Evolutionary conservation across 192 early-diverging fungal species (phyloP).

Genomic region (Rhizophagus clarus): DNA sequence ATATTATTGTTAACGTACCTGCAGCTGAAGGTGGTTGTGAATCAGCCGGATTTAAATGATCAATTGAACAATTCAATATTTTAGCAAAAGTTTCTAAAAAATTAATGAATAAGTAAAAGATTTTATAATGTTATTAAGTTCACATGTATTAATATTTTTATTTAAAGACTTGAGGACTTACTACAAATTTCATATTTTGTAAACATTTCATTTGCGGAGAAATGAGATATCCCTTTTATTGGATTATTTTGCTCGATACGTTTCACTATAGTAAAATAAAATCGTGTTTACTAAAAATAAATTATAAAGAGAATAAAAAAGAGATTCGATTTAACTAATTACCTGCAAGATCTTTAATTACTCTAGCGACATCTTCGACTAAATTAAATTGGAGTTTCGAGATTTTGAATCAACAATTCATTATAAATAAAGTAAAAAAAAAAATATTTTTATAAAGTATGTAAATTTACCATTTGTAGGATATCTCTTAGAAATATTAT

Average conservation of each 20-base stretch:
- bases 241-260: conserved; percentile 37
- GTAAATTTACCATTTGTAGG: conserved; percentile 73
- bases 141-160: too few relatives aligned
- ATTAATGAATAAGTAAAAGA: too few relatives aligned
- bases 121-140: too few relatives aligned
- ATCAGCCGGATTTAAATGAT: conserved; percentile 52
- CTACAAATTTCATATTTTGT: conserved; percentile 77
- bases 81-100: conserved; percentile 53
- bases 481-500: conserved; percentile 70
- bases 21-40: conserved; percentile 37
- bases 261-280: conserved; percentile 35
- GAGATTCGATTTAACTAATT: conserved; percentile 27
- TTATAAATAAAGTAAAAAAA: too few relatives aligned
- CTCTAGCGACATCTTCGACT: conserved; percentile 72
- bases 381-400: neutral
- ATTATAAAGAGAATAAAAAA: neutral
- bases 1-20: neutral
- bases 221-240: conserved; percentile 64
- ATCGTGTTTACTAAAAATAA: neutral
- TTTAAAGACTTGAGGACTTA: conserved; percentile 40
- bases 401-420: neutral
- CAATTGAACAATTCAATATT: conserved; percentile 44
- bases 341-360: conserved; percentile 62
- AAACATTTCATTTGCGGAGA: conserved; percentile 56
- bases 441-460: neutral